Evolutionary conservation across 306 rosid species (phyloP), one percentile per base, ranked within the genome.

Genomic region (barrel medic (Medicago truncatula)): DNA sequence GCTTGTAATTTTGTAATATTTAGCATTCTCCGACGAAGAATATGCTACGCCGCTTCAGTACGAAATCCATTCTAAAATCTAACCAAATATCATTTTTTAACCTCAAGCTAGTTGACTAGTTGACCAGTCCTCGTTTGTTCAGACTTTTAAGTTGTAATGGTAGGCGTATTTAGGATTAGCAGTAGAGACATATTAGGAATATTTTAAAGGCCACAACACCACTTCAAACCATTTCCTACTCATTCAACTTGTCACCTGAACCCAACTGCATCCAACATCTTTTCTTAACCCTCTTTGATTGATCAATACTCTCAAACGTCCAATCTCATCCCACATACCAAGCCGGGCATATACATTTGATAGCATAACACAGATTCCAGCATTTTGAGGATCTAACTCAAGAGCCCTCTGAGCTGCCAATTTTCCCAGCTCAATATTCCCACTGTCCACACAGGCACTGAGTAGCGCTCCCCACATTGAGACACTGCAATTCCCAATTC

Each of bases 301-400:
- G 82, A 88, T 85, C 63, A 77, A 46, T 23, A 72, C 76, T 80
- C 97, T 85, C 81, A 92, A 83, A 44, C 67, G 74, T 82, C 74
- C 87, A 84, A 88, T 85, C 76, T 89, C 93, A 78, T 89, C 86
- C 95, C 97, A 92, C 97, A 92, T 78, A 6, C 90, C 88, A 70
- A 88, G 86, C 16, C 76, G 74, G 3, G 96, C 93, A 72, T 88
- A 92, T 17, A 92, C 72, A 77, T 88, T 92, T 6, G 95, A 88
- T 60, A 92, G 71, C 87, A 88, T 50, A 40, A 89, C 58, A 28
- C 80, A 85, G 31, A 92, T 83, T 66, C 93, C 91, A 73, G 47
- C 83, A 83, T 85, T 85, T 69, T 82, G 81, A 56, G 92, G 91
- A 82, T 88, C 90, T 63, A 92, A 73, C 75, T 88, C 88, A 52